phyloP scores from a whole-genome alignment of 2,329 filamentous ascomycete species.

The Neospermospora avenae region DNA sequence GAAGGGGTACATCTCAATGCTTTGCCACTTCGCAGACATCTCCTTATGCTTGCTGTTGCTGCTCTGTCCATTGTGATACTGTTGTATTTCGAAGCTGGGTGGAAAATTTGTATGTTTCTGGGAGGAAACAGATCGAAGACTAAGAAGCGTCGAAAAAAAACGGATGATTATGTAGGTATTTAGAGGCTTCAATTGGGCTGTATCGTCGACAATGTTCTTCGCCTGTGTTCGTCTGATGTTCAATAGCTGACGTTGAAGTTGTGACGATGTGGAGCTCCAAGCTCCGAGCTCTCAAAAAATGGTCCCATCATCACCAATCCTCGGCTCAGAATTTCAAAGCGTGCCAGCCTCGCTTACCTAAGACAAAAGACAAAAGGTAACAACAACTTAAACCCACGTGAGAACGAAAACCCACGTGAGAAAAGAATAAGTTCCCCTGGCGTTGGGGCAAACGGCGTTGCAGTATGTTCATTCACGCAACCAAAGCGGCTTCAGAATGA shows the following conservation, averaged over 20 bases:
- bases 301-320: slow-evolving; percentile 1
- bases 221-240: background rate
- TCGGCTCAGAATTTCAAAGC: slow-evolving; percentile 3
- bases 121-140: background rate
- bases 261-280: background rate
- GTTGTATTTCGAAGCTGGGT: background rate
- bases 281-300: background rate
- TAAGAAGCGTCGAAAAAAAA: background rate
- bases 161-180: background rate
- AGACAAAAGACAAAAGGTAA: too few species aligned
- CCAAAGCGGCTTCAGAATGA: too few species aligned
- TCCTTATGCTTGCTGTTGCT: slow-evolving; percentile 13
- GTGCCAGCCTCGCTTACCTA: background rate
- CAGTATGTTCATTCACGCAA: too few species aligned
- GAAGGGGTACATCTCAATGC: slow-evolving; percentile 6
- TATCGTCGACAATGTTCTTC: background rate
- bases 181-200: background rate
- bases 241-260: background rate
- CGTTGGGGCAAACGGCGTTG: too few species aligned
- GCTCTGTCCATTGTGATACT: slow-evolving; percentile 13
- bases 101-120: background rate
- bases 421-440: background rate
- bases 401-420: background rate
- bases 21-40: slow-evolving; percentile 8
- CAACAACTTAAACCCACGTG: too few species aligned